phyloP scores from a whole-genome alignment of 345 rosid species.

The Xanthoceras sorbifolium region DNA sequence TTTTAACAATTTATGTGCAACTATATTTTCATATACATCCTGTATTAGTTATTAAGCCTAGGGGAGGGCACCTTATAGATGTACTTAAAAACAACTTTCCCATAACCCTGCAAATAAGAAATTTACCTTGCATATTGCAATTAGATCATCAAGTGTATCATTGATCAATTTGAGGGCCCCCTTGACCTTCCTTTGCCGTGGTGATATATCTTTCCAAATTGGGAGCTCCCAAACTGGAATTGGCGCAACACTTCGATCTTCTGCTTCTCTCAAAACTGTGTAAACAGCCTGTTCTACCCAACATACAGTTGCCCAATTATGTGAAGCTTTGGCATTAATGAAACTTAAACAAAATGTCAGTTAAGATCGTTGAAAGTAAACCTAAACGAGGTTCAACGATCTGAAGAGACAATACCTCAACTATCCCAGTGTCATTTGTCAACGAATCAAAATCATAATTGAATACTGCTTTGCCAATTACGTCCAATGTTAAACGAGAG shows the following conservation, averaged over 20 bases:
- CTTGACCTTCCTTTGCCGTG: slow-evolving; percentile 74
- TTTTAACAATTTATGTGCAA: background rate
- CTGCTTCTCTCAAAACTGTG: slow-evolving; percentile 90
- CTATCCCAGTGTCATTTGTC: slow-evolving; percentile 90
- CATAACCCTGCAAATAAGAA: background rate
- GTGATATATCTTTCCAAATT: slow-evolving; percentile 91
- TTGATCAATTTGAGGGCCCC: slow-evolving; percentile 80
- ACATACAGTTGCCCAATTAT: background rate
- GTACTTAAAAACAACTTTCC: background rate
- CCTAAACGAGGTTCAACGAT: background rate
- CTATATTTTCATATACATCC: background rate
- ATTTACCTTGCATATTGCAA: slow-evolving; percentile 85
- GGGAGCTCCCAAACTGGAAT: slow-evolving; percentile 94
- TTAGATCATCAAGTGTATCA: slow-evolving; percentile 67
- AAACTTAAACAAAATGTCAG: background rate
- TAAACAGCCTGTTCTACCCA: slow-evolving; percentile 74
- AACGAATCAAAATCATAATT: slow-evolving; percentile 93
- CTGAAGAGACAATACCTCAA: slow-evolving; percentile 57
- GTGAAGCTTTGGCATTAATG: background rate
- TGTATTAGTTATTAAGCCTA: background rate
- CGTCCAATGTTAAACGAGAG: slow-evolving; percentile 87
- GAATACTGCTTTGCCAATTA: slow-evolving; percentile 95
- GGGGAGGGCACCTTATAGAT: background rate
- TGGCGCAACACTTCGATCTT: slow-evolving; percentile 93
- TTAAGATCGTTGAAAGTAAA: background rate